Base-by-base conservation (phyloP, 208 protist species). In the Vickermania spadyakhi region DNA sequence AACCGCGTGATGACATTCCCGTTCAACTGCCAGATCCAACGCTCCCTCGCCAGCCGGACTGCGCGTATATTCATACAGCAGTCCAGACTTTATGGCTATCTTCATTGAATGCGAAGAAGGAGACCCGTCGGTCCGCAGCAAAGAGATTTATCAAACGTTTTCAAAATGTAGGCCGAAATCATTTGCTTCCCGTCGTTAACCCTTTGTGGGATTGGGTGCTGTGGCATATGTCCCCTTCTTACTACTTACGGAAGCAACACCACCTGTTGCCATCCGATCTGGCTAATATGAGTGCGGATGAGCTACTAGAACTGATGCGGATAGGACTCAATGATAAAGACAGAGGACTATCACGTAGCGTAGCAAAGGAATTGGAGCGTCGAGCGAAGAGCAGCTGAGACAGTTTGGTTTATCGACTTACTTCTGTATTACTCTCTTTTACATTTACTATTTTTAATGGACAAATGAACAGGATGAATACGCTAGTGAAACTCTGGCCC, bases 241-340 rank as follows among this genome's bases (percentile, higher is more conserved):
- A 84, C 52, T 81, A 79, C 28, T 64, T 68, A 0, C 28, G 60
- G 30, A 66, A 69, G 45, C 67, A 80, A 28, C 60, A 59, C 27
- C 57, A 52, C 4, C 23, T 83, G 49, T 45, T 31, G 1, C 54
- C 52, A 58, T 27, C 27, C 2, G 66, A 68, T 18, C 55, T 88
- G 22, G 26, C 3, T 0, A 42, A 61, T 21, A 42, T 89, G 30
- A 54, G 62, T 0, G 76, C 70, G 21, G 68, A 81, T 18, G 81
- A 93, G 14, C 64, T 93, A 52, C 74, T 89, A 30, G 60, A 49
- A 2, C 68, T 80, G 5, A 89, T 93, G 81, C 81, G 86, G 69
- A 65, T 85, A 36, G 77, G 36, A n/a, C 36, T 45, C 7, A 7
- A 18, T n/a, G 36, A 7, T 7, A 45, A 45, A 45, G 36, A 45